A percentile compares a stretch with the other conserved stretches of the same genome.
These are phyloP conservation scores for Neofusicoccum sp. DNA, from an alignment of 2,329 filamentous ascomycete genomes.

Conservation along the genomic window DNA sequence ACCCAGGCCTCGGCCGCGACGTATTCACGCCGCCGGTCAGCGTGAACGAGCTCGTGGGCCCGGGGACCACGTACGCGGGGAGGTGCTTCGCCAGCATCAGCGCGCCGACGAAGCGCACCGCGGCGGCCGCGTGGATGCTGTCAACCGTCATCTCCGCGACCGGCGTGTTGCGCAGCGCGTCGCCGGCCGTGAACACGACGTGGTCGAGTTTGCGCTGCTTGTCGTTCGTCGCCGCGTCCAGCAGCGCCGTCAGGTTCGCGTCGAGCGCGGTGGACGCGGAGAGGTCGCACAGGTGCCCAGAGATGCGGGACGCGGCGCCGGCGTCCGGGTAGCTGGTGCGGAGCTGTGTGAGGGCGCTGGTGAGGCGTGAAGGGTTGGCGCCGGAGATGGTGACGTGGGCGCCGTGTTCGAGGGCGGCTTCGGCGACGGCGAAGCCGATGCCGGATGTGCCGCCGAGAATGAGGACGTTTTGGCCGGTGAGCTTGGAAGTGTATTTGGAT, in stretches of 20 bases:
- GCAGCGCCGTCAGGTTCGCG: constrained; percentile 29
- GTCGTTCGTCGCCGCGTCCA: constrained; percentile 32
- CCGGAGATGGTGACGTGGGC: constrained; percentile 59
- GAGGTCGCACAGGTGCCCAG: constrained; percentile 34
- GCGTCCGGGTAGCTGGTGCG: constrained; percentile 44
- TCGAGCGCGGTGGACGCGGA: constrained; percentile 32
- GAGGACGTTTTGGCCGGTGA: constrained; percentile 53
- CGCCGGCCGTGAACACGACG: constrained; percentile 36
- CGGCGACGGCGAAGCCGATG: constrained; percentile 64
- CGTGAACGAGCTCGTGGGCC: constrained; percentile 39
- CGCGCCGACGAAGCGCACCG: constrained; percentile 40
- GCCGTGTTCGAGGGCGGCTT: constrained; percentile 59
- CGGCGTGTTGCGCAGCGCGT: constrained; percentile 25
- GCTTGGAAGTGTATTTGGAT: constrained; percentile 53
- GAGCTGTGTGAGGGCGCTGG: constrained; percentile 50
- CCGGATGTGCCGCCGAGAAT: constrained; percentile 66
- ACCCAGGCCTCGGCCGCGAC: constrained; percentile 38
- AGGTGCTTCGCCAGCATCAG: constrained; percentile 46
- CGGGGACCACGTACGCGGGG: constrained; percentile 36
- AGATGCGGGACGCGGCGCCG: constrained; percentile 25
- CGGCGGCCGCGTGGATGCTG: constrained; percentile 26
- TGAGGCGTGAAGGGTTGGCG: constrained; percentile 55
- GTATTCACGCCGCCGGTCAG: constrained; percentile 44
- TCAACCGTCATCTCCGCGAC: constrained; percentile 34
- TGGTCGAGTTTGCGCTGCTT: constrained; percentile 37